Evolutionary conservation across 352 stramenopile species (phyloP), one percentile per base, ranked within the genome.

Genomic region (Phytopythium aichiense): DNA sequence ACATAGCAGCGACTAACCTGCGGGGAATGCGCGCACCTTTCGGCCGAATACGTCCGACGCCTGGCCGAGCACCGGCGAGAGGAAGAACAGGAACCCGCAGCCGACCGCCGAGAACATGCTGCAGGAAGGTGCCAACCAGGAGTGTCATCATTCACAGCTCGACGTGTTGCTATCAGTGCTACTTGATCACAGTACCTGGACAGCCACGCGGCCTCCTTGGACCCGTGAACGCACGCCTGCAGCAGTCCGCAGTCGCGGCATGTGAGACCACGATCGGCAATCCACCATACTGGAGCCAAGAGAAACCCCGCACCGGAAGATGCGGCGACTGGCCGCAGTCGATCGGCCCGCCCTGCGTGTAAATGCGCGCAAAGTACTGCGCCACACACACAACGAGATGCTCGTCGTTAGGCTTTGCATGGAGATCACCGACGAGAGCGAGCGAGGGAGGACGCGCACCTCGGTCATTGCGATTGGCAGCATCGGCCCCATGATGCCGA

Each of bases 301-400:
- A 42, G 18, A 42, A 38, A 20, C 60, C 4, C 20, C 43, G 20
- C 53, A 84, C 76, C 56, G 74, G 64, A 42, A 58, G 71, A 42
- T 77, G 74, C 22, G 79, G 63, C 40, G 84, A 58, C 46, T 60
- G 62, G 37, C 74, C 81, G 60, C 81, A 92, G 60, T 92, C 72
- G 62, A 89, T 87, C 4, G 72, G 60, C 16, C 56, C 56, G 7
- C 73, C 81, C 54, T 79, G 58, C 20, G 69, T 77, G 35, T 83
- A 73, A 40, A 83, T 61, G 45, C 77, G 67, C 23, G 82, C 84
- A 79, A 93, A 93, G 62, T 91, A 93, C 81, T 92, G 51, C 54
- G 61, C 22, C n/a, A 50, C 28, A 54, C 22, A 20, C 33, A 38
- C 58, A 18, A 28, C 43, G 25, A 23, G 23, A 35, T 4, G 37